Percentiles rank a stretch among this genome's conserved stretches.
These are phyloP conservation scores for Begonia loranthoides DNA, from an alignment of 306 rosid species.

Conservation along the genomic window DNA sequence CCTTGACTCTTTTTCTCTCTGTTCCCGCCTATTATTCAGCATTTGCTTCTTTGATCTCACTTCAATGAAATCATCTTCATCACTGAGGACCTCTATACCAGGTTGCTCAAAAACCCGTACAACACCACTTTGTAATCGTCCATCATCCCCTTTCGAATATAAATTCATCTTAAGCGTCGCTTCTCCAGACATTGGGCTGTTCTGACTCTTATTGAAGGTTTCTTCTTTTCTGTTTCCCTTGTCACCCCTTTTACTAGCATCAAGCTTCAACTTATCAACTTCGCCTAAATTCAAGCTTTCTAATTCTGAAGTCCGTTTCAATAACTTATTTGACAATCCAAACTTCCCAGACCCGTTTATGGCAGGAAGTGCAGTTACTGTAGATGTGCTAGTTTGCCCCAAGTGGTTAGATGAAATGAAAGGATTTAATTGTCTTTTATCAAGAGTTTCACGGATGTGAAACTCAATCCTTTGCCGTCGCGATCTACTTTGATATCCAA, in stretches of 20 bases:
- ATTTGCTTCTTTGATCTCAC: constrained; percentile 95
- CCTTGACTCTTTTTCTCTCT: constrained; percentile 77
- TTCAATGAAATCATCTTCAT: constrained; percentile 92
- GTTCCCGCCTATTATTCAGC: constrained; percentile 92
- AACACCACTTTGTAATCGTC: constrained; percentile 82
- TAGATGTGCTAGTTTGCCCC: constrained; percentile 31
- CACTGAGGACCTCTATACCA: constrained; percentile 96
- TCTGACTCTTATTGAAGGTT: constrained; percentile 26
- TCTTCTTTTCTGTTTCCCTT: constrained; percentile 50
- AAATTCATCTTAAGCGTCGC: constrained; percentile 57
- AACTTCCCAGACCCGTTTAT: constrained; percentile 49
- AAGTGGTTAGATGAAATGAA: constrained; percentile 11
- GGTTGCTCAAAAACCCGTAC: constrained; percentile 90
- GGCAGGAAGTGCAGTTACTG: constrained; percentile 29
- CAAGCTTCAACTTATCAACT: constrained; percentile 22
- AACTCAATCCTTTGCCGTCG: constrained; percentile 67
- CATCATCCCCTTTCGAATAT: constrained; percentile 66
- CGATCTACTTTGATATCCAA: constrained; percentile 53
- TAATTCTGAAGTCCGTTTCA: constrained; percentile 32
- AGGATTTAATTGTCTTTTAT: constrained; percentile 24
- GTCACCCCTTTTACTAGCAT: constrained; percentile 38
- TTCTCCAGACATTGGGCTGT: constrained; percentile 39
- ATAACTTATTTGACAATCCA: constrained; percentile 22
- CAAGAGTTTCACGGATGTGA: constrained; percentile 56
- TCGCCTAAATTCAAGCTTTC: constrained; percentile 18